Conservation (phyloP, 768 basidiomycete species). For the Psilocybe azurescens region DNA sequence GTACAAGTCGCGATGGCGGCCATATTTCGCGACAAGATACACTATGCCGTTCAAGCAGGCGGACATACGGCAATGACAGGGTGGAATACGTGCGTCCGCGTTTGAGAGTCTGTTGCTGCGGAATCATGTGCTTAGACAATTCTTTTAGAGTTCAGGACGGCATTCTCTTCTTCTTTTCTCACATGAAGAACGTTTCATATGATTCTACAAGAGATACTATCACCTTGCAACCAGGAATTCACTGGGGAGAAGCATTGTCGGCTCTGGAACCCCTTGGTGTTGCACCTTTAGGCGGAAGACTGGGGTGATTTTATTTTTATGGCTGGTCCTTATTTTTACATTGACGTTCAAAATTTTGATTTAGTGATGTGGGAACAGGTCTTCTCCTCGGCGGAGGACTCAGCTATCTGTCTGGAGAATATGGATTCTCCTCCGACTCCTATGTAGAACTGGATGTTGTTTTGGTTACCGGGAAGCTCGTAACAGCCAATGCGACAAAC, state of each 20-base stretch:
- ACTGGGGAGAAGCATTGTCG: constrained; percentile 44
- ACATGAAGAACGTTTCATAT: constrained; percentile 45
- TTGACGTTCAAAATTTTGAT: background rate
- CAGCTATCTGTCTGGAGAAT: constrained; percentile 41
- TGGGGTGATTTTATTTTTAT: constrained; percentile 29
- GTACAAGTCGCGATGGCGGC: constrained; percentile 43
- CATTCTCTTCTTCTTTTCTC: constrained; percentile 41
- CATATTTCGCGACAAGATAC: constrained; percentile 37
- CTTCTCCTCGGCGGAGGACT: constrained; percentile 49
- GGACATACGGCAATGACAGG: constrained; percentile 47
- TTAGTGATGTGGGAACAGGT: constrained; percentile 48
- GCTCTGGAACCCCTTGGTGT: constrained; percentile 43
- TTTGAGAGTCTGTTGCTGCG: constrained; percentile 4
- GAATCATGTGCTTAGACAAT: constrained; percentile 13
- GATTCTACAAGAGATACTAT: constrained; percentile 39
- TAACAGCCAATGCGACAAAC: constrained; percentile 47
- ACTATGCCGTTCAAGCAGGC: constrained; percentile 48
- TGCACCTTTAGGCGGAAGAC: constrained; percentile 46
- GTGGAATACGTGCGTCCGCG: constrained; percentile 45
- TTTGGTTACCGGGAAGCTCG: constrained; percentile 41
- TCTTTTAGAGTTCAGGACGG: constrained; percentile 39
- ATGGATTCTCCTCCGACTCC: constrained; percentile 46
- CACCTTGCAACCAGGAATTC: constrained; percentile 46
- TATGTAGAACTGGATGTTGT: constrained; percentile 47
- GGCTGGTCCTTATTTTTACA: background rate